phyloP scores from a whole-genome alignment of 371 early-diverging fungal genomes.

The Mucor sp. region DNA sequence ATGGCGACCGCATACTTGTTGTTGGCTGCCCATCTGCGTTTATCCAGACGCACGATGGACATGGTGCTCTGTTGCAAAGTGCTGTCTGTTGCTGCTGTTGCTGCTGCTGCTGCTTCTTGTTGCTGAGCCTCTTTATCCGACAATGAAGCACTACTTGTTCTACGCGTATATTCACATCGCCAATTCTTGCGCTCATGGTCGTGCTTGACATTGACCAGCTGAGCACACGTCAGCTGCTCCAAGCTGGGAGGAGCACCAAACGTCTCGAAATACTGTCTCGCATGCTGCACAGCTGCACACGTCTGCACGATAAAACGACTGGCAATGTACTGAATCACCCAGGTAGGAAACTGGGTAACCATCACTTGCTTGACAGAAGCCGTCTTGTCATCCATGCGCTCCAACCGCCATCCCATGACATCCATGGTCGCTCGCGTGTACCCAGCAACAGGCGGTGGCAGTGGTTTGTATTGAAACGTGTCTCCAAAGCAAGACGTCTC shows the following conservation, averaged over 20 bases:
- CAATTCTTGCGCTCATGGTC: constrained; percentile 52
- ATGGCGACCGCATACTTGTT: constrained; percentile 49
- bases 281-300: constrained; percentile 29
- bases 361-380: constrained; percentile 40
- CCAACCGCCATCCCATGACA: constrained; percentile 53
- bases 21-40: constrained; percentile 42
- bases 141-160: constrained; percentile 2
- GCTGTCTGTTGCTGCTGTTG: neutral
- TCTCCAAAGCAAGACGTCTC: constrained; percentile 51
- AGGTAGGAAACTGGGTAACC: constrained; percentile 40
- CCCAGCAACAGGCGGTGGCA: constrained; percentile 43
- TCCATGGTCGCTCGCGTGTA: constrained; percentile 54
- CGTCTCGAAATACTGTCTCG: constrained; percentile 44
- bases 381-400: constrained; percentile 33
- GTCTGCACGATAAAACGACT: constrained; percentile 17
- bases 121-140: neutral
- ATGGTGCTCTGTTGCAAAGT: constrained; percentile 9
- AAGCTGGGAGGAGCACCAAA: constrained; percentile 59
- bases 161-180: constrained; percentile 54
- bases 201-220: constrained; percentile 40
- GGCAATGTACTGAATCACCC: constrained; percentile 19
- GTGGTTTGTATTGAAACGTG: constrained; percentile 36
- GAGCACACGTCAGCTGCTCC: constrained; percentile 44
- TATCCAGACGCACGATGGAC: constrained; percentile 54
- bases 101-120: constrained; percentile 7